These are phyloP conservation scores for Moesziomyces sp. DNA, from an alignment of 1,284 basidiomycete species.

Conservation along the genomic window DNA sequence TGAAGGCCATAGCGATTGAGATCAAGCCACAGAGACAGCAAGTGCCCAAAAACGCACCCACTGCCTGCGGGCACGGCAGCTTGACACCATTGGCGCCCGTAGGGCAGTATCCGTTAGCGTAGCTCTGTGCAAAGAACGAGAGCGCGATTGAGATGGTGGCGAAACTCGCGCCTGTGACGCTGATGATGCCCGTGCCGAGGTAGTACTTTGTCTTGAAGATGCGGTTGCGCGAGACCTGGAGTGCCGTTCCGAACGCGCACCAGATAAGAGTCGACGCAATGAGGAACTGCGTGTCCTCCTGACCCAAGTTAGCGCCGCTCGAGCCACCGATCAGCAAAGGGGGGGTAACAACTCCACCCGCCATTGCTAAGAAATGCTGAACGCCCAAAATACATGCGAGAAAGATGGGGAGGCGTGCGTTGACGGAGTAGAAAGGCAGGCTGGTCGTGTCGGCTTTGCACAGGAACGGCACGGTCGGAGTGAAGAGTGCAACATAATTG, in stretches of 20 bases:
- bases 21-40: slow-evolving; percentile 34
- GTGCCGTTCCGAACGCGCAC: slow-evolving; percentile 28
- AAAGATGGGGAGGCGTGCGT: slow-evolving; percentile 24
- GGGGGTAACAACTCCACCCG: slow-evolving; percentile 35
- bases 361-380: slow-evolving; percentile 30
- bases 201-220: slow-evolving; percentile 31
- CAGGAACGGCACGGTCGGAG: slow-evolving; percentile 26
- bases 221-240: slow-evolving; percentile 30
- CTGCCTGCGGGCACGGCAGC: slow-evolving; percentile 30
- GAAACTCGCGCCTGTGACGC: slow-evolving; percentile 38
- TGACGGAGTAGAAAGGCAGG: slow-evolving; percentile 34
- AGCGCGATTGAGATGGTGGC: slow-evolving; percentile 36
- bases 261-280: slow-evolving; percentile 40
- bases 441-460: slow-evolving; percentile 5
- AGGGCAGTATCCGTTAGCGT: slow-evolving; percentile 24
- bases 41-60: slow-evolving; percentile 38
- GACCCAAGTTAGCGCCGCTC: slow-evolving; percentile 19
- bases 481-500: slow-evolving; percentile 30
- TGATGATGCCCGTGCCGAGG: slow-evolving; percentile 40
- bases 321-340: slow-evolving; percentile 25
- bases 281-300: slow-evolving; percentile 27
- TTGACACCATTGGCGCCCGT: slow-evolving; percentile 14
- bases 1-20: slow-evolving; percentile 28
- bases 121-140: slow-evolving; percentile 36
- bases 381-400: slow-evolving; percentile 14